A percentile compares a stretch with the other conserved stretches of the same genome.
These are phyloP conservation scores for Perkinsus olseni DNA, from an alignment of 169 alveolate species.

Conservation along the genomic window DNA sequence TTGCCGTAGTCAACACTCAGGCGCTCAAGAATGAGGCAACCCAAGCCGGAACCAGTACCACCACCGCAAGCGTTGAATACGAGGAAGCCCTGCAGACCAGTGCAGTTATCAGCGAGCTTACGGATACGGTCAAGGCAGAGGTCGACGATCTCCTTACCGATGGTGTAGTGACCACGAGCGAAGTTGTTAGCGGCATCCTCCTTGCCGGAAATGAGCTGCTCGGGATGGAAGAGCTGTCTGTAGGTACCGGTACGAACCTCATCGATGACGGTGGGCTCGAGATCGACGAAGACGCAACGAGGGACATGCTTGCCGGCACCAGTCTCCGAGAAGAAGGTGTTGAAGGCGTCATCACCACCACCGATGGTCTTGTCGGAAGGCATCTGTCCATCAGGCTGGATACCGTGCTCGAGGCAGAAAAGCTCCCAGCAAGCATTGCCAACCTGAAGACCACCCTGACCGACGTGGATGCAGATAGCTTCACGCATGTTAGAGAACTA, in stretches of 20 bases:
- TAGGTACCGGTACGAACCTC: conserved; percentile 87
- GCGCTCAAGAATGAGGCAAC: conserved; percentile 82
- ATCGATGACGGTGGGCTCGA: conserved; percentile 90
- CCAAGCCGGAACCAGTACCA: conserved; percentile 93
- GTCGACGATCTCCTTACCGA: conserved; percentile 81
- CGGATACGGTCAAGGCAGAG: conserved; percentile 83
- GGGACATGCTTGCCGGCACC: conserved; percentile 86
- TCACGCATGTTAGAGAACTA: conserved; percentile 75
- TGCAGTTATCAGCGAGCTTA: conserved; percentile 85
- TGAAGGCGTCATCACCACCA: conserved; percentile 80
- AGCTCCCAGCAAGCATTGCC: conserved; percentile 93
- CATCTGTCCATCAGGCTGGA: conserved; percentile 61
- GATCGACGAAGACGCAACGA: conserved; percentile 81
- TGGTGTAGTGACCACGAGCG: conserved; percentile 89
- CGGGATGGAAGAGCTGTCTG: conserved; percentile 86
- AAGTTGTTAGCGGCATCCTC: conserved; percentile 93
- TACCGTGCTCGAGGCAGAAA: conserved; percentile 71
- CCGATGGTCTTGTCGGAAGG: conserved; percentile 39
- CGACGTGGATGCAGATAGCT: conserved; percentile 86
- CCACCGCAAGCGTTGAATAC: conserved; percentile 92
- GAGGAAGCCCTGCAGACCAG: conserved; percentile 87
- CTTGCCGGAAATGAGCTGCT: conserved; percentile 85
- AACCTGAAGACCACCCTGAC: conserved; percentile 92
- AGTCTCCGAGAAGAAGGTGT: conserved; percentile 80
- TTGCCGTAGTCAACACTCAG: conserved; percentile 84